Percentiles rank a stretch among this genome's conserved stretches.
Evolutionary conservation across 495 filamentous ascomycete species (phyloP).

Genomic region (Neurospora sp.): DNA sequence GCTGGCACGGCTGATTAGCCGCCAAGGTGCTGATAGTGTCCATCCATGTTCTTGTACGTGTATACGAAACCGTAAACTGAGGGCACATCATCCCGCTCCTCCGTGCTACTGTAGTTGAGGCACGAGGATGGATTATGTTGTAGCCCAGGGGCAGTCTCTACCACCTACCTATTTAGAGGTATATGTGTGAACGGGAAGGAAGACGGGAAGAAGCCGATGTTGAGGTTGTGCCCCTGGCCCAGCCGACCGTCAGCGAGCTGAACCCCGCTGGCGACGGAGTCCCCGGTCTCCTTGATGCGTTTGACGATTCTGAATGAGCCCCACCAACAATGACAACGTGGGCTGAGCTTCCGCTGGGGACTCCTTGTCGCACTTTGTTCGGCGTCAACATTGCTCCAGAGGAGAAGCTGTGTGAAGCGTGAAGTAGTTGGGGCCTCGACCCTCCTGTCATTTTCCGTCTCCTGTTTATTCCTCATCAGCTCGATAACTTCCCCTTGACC

Average conservation of each 20-base stretch:
- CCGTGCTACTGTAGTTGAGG: neutral
- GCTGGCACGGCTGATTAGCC: neutral
- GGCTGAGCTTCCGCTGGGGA: neutral
- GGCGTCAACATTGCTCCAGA: neutral
- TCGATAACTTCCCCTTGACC: neutral
- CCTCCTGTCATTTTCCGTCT: neutral
- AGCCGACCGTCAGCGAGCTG: neutral
- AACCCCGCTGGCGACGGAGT: neutral
- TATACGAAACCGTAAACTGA: neutral
- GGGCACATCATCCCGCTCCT: neutral
- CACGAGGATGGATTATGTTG: neutral
- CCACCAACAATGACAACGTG: neutral
- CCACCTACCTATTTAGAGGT: neutral
- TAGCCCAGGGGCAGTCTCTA: neutral
- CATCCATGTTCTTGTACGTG: neutral
- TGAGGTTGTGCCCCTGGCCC: neutral
- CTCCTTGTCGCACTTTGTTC: neutral
- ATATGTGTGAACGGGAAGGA: neutral
- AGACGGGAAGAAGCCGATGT: neutral
- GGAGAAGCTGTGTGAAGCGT: neutral
- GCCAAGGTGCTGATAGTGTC: neutral
- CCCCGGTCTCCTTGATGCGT: neutral
- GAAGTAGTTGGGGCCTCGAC: neutral
- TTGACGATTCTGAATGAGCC: neutral
- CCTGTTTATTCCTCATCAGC: neutral